phyloP scores from a whole-genome alignment of 306 rosid species.

The Prunus kanzakura region DNA sequence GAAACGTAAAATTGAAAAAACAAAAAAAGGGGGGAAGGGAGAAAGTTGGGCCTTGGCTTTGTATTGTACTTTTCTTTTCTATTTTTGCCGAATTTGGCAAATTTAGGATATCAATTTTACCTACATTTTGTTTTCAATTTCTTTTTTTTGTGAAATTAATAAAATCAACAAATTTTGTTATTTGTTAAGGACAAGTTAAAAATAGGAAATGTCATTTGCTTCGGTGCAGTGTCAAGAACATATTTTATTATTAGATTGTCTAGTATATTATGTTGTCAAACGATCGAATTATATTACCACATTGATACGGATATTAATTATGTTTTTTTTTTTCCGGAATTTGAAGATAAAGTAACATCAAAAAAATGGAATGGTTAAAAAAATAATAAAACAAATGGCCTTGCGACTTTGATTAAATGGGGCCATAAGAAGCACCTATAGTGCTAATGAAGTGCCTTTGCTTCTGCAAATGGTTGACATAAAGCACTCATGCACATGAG shows the following conservation, averaged over 20 bases:
- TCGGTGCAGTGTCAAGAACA: too few relatives aligned
- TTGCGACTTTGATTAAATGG: neutral
- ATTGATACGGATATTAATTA: too few relatives aligned
- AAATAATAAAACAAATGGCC: too few relatives aligned
- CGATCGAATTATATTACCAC: too few relatives aligned
- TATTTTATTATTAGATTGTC: too few relatives aligned
- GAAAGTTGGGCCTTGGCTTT: slow-evolving; percentile 26
- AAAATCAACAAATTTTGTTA: neutral
- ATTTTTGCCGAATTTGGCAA: slow-evolving; percentile 51
- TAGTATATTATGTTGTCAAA: too few relatives aligned
- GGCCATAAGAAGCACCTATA: slow-evolving; percentile 1
- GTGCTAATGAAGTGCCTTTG: slow-evolving; percentile 10
- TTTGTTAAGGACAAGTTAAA: neutral
- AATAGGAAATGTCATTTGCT: neutral
- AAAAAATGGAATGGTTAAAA: too few relatives aligned
- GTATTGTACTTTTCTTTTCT: slow-evolving; percentile 24
- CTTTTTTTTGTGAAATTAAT: slow-evolving; percentile 2
- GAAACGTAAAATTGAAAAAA: slow-evolving; percentile 25
- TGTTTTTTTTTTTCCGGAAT: too few relatives aligned
- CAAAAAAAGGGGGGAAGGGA: slow-evolving; percentile 15
- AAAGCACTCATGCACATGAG: slow-evolving; percentile 3
- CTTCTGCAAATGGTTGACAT: slow-evolving; percentile 11
- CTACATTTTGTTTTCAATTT: neutral
- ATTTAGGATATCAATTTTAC: slow-evolving; percentile 23
- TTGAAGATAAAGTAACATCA: too few relatives aligned